These are phyloP conservation scores for Monosporozyma yasuniensis DNA, from an alignment of 805 yeast genomes.

Conservation along the genomic window DNA sequence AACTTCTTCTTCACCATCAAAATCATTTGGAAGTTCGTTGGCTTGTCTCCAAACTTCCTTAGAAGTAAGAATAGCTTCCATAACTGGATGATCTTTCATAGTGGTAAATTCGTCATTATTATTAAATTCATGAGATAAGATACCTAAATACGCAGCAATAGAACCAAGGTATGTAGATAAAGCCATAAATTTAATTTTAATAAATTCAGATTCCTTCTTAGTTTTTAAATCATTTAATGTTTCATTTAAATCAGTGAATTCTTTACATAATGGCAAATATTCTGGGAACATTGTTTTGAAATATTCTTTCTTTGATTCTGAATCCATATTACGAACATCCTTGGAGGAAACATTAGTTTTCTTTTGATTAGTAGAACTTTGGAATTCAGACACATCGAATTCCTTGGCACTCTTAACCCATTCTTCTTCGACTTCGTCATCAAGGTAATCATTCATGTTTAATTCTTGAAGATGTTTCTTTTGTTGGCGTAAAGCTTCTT, in stretches of 20 bases:
- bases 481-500: slow-evolving; percentile 82
- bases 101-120: slow-evolving; percentile 46
- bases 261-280: slow-evolving; percentile 65
- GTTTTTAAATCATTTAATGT: slow-evolving; percentile 32
- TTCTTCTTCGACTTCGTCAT: slow-evolving; percentile 62
- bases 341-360: slow-evolving; percentile 31
- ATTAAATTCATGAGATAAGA: slow-evolving; percentile 50
- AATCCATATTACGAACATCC: slow-evolving; percentile 43
- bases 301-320: slow-evolving; percentile 43
- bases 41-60: slow-evolving; percentile 91
- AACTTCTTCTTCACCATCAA: slow-evolving; percentile 16
- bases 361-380: slow-evolving; percentile 23
- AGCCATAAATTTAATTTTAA: slow-evolving; percentile 53
- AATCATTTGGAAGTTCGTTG: slow-evolving; percentile 36
- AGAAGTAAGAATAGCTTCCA: slow-evolving; percentile 75
- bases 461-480: slow-evolving; percentile 69
- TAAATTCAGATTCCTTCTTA: slow-evolving; percentile 30
- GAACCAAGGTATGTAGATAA: slow-evolving; percentile 72
- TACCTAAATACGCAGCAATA: slow-evolving; percentile 67
- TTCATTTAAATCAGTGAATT: slow-evolving; percentile 39
- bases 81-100: slow-evolving; percentile 82
- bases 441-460: slow-evolving; percentile 64
- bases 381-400: slow-evolving; percentile 36
- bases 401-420: slow-evolving; percentile 58
- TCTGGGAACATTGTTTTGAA: slow-evolving; percentile 71